Base-by-base conservation (phyloP, 441 rosid genomes). In the Euphorbia schlechtendalii region DNA sequence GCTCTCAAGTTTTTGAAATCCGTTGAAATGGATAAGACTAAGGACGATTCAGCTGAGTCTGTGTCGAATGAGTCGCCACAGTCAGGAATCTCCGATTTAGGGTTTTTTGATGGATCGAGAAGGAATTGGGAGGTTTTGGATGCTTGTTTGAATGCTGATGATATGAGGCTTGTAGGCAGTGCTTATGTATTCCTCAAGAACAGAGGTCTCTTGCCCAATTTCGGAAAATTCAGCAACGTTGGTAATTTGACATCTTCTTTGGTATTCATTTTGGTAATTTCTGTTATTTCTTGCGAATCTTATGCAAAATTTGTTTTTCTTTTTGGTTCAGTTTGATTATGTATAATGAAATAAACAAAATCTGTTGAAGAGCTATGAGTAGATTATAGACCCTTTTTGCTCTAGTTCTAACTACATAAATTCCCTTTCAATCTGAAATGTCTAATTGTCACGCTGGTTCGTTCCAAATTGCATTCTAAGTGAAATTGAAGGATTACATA, bases 71-170 rank as follows among this genome's bases (percentile, higher is more conserved):
- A 55, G 18, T 56, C 77, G 59, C 18, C 70, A 25, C 67, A 45
- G 64, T 21, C 74, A 11, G 72, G 70, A 18, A 22, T 77, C 22
- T 52, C 60, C 20, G 80, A 71, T 45, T 69, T 82, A 79, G 78
- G 74, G 34, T 41, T 46, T 38, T 69, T 73, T 53, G 72, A 68
- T 46, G 77, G 76, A 64, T 65, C 40, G 24, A 78, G 74, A 68
- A 75, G 89, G 80, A 89, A 89, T 63, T 92, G 96, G 98, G 85
- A 85, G 75, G 89, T 92, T 8, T 48, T 92, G 73, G 98, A 89
- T 69, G 76, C 98, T 40, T 92, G 96, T 64, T 77, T 89, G 81
- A 89, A 86, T 71, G 96, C 98, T 9, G 96, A 89, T 71, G 90
- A 92, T 73, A 84, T 92, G 94, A 86, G 80, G 67, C 96, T 92